Evolutionary conservation across 1,284 basidiomycete species (phyloP), one percentile per base, ranked within the genome.

Genomic region (Phylloporus sp.): DNA sequence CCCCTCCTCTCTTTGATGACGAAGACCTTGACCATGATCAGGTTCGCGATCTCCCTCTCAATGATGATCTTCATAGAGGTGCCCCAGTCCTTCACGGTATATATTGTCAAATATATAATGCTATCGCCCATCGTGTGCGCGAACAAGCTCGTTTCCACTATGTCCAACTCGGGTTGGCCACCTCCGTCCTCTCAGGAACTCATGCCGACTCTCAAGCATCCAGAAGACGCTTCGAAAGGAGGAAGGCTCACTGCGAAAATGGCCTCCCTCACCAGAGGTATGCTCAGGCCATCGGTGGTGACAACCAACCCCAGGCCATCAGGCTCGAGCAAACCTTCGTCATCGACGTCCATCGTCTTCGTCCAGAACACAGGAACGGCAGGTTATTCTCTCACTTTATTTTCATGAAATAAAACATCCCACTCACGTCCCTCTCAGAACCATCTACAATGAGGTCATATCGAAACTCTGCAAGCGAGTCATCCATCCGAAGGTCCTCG

Each of bases 141-240:
- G 68, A 70, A 4, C 59, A 69, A 15, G 55, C 68, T 2, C 35
- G 43, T 0, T 70, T 66, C 8, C 68, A 70, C 12, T 65, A 56
- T 2, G 55, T 70, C 1, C 68, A 70, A 20, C 56, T 70, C 1
- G 68, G 68, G 8, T 23, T 69, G 1, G 57, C 52, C 6, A 69
- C 68, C 2, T 59, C 63, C 1, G 43, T 53, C 3, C 4, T 70
- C 5, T 20, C 60, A 0, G 63, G 68, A 2, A 62, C 60, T 7
- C 23, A n/a, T 0, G 63, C 56, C 0, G 17, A 12, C 35, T 25
- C 39, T 1, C 2, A 2, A 1, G 3, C 15, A 0, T 2, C 15
- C 0, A 62, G 53, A 8, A 7, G 37, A 3, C 19, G 39, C 0
- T 66, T 61, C 15, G 2, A 20, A 4, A 1, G 27, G 4, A 12